Evolutionary conservation across 106 monocot genomes (phyloP), one percentile per base, ranked within the genome.

Genomic region (Gastrodia elata): DNA sequence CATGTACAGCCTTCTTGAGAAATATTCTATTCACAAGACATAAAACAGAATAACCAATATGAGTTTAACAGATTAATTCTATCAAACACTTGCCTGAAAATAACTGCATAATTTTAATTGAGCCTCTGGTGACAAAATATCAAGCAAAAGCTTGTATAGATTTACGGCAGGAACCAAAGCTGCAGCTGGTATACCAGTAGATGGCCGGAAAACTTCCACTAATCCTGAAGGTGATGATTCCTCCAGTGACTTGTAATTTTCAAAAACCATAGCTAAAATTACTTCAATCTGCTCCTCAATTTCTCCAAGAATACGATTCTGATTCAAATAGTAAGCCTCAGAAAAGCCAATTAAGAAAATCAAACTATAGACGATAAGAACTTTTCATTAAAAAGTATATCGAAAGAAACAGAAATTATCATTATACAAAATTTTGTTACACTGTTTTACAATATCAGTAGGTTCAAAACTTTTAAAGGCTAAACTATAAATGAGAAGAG

Each of bases 241-340:
- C 71, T 98, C 93, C 61, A 98, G 70, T 56, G 93, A 93, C 78
- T 98, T 98, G 83, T 98, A 98, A 39, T 98, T 93, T 72, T 98
- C 93, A 80, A 98, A 98, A 28, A 85, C 88, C 74, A 77, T 77
- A 4, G 88, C 81, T 14, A 98, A 65, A 78, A 88, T 77, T 68
- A 87, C 82, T 71, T 87, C 93, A 75, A 90, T 80, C 64, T 93
- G 93, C 73, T 98, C 97, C 74, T 83, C 79, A 68, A 88, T 83
- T 85, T 98, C 93, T 56, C 90, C 93, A 14, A 98, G 80, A 72
- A 98, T 93, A 24, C 97, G 92, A 74, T 98, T 98, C 97, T 98
- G 74, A 38, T 27, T 30, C 36, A 38, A 67, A 67, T 8, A 38
- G 37, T 34, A 67, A 38, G 34, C 67, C 5, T 38, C 38, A 38